These are phyloP conservation scores for Aspergillus luchuensis DNA, from an alignment of 2,329 filamentous ascomycete species.

Conservation along the genomic window DNA sequence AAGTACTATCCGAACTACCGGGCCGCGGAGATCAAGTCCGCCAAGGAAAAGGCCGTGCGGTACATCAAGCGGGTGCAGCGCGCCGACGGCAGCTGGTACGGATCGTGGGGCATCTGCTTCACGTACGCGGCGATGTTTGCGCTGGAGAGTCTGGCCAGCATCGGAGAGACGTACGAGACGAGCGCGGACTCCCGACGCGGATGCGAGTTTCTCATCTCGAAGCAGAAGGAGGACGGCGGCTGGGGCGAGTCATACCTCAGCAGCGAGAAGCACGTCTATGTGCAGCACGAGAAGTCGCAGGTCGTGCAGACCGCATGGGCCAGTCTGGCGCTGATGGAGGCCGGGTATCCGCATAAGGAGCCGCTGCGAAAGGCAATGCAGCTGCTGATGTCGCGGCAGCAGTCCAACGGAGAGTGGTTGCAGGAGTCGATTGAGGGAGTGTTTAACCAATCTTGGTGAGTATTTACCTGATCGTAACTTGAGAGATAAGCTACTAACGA, in stretches of 20 bases:
- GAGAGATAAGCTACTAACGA: constrained; percentile 20
- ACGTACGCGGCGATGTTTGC: constrained; percentile 98
- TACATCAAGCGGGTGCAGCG: constrained; percentile 83
- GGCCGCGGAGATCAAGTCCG: constrained; percentile 68
- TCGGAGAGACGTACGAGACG: constrained; percentile 79
- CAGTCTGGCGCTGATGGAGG: constrained; percentile 77
- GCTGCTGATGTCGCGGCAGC: constrained; percentile 83
- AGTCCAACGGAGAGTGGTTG: constrained; percentile 87
- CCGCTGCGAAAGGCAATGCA: constrained; percentile 73
- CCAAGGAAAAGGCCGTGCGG: constrained; percentile 71
- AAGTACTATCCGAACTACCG: constrained; percentile 82
- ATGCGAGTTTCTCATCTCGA: constrained; percentile 82
- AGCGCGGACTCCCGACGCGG: constrained; percentile 70
- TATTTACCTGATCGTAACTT: constrained; percentile 26
- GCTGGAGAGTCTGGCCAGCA: constrained; percentile 77
- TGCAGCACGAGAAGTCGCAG: constrained; percentile 77
- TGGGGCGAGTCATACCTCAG: constrained; percentile 95
- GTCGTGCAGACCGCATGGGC: constrained; percentile 97
- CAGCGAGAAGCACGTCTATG: constrained; percentile 75
- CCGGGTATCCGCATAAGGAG: constrained; percentile 73
- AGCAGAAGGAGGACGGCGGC: constrained; percentile 85
- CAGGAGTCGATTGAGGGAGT: constrained; percentile 97
- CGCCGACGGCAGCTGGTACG: constrained; percentile 92
- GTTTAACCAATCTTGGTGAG: constrained; percentile 93
- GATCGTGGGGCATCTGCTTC: constrained; percentile 97